A percentile compares a stretch with the other conserved stretches of the same genome.
These are phyloP conservation scores for Penicillium sp. DNA, from an alignment of 2,329 filamentous ascomycete species.

Conservation along the genomic window DNA sequence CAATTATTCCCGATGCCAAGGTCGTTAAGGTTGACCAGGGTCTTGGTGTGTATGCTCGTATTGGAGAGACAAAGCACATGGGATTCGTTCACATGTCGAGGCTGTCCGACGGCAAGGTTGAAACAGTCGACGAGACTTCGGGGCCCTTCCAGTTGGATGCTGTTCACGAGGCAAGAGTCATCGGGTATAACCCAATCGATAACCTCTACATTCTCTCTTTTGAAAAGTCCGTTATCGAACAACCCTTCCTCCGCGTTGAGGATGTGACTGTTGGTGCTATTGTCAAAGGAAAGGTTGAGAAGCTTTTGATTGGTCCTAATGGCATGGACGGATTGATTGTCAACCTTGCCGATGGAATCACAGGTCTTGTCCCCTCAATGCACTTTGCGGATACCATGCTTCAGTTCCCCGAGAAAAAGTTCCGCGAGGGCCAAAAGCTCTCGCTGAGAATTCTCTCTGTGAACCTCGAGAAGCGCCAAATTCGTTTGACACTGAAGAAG, in stretches of 20 bases:
- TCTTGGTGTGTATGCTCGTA: slow-evolving; percentile 74
- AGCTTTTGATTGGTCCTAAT: slow-evolving; percentile 71
- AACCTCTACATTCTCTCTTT: slow-evolving; percentile 81
- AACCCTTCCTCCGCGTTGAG: slow-evolving; percentile 85
- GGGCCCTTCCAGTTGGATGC: slow-evolving; percentile 77
- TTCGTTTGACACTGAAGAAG: slow-evolving; percentile 91
- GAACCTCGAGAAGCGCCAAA: slow-evolving; percentile 68
- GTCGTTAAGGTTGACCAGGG: slow-evolving; percentile 75
- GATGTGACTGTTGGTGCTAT: slow-evolving; percentile 79
- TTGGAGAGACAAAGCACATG: slow-evolving; percentile 62
- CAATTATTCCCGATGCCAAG: slow-evolving; percentile 70
- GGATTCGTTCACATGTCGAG: slow-evolving; percentile 94
- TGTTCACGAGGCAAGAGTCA: slow-evolving; percentile 72
- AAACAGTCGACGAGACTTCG: slow-evolving; percentile 69
- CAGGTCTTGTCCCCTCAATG: slow-evolving; percentile 79
- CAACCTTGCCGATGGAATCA: slow-evolving; percentile 79
- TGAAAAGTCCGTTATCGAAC: slow-evolving; percentile 75
- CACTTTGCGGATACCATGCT: slow-evolving; percentile 85
- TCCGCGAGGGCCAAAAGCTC: slow-evolving; percentile 77
- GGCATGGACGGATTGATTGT: slow-evolving; percentile 79
- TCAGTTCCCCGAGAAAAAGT: slow-evolving; percentile 94
- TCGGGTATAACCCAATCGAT: slow-evolving; percentile 84
- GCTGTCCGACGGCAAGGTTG: slow-evolving; percentile 84
- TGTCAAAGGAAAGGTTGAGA: slow-evolving; percentile 79
- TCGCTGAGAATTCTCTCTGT: slow-evolving; percentile 82